Conservation (phyloP, 345 rosid species). For the Aquilaria yunnanensis region DNA sequence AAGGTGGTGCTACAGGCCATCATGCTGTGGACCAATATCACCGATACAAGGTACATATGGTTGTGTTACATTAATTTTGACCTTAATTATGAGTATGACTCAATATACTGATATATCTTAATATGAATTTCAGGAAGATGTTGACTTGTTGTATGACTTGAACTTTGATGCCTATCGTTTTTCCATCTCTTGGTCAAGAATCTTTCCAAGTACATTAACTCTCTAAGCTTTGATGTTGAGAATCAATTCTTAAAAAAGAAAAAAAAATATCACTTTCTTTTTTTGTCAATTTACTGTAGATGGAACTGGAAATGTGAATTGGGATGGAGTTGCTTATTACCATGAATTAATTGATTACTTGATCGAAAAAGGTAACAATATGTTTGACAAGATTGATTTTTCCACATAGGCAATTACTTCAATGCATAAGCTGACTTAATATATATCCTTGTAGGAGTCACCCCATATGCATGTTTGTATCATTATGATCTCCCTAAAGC, state of each 20-base stretch:
- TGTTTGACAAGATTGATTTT: too few species aligned
- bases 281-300: constrained; percentile 17
- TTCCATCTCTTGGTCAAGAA: constrained; percentile 76
- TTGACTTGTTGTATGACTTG: constrained; percentile 39
- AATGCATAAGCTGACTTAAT: too few species aligned
- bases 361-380: constrained; percentile 31
- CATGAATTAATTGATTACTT: constrained; percentile 42
- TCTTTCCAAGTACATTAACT: constrained; percentile 40
- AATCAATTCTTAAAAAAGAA: too few species aligned
- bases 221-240: too few species aligned
- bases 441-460: constrained; percentile 3
- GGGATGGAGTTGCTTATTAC: constrained; percentile 59
- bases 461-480: constrained; percentile 8
- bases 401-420: too few species aligned
- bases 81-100: too few species aligned
- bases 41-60: constrained; percentile 33
- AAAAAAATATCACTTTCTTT: neutral
- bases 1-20: constrained; percentile 35
- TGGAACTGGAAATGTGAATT: constrained; percentile 48
- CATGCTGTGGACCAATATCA: constrained; percentile 58
- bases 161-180: constrained; percentile 70
- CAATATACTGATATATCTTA: too few species aligned
- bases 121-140: constrained; percentile 34
- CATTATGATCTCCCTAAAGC: constrained; percentile 14
- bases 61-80: too few species aligned